phyloP scores from a whole-genome alignment of 495 filamentous ascomycete species.

The Patellaria atrata region DNA sequence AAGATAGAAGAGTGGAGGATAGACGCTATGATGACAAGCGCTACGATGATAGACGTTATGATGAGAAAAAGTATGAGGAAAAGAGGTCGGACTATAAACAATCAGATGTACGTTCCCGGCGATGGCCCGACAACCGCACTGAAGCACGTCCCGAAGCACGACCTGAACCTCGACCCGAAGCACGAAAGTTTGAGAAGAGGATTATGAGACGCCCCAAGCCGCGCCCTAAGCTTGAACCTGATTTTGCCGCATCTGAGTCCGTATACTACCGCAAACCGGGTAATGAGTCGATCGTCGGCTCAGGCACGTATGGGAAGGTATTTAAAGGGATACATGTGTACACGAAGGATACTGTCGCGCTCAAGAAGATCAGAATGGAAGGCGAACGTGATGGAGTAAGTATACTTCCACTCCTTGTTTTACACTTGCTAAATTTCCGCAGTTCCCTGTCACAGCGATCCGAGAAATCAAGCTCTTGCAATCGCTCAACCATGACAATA shows the following conservation, averaged over 20 bases:
- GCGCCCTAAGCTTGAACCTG: constrained; percentile 51
- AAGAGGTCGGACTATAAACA: constrained; percentile 3
- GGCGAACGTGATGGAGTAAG: constrained; percentile 77
- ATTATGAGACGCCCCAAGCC: constrained; percentile 47
- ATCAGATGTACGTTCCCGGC: constrained; percentile 8
- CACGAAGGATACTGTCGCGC: constrained; percentile 74
- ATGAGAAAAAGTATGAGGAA: constrained; percentile 9
- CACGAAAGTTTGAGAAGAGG: constrained; percentile 46
- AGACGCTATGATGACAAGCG: constrained; percentile 24
- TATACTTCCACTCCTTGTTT: not conserved
- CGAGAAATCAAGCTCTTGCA: constrained; percentile 94
- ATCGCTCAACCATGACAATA: constrained; percentile 78
- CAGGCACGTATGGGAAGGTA: constrained; percentile 91
- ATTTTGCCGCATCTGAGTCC: constrained; percentile 64
- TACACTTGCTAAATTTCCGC: constrained; percentile 14
- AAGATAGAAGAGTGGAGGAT: constrained; percentile 5
- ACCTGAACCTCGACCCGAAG: constrained; percentile 26
- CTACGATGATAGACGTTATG: constrained; percentile 12
- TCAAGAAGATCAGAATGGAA: constrained; percentile 93
- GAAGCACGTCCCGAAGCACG: constrained; percentile 29
- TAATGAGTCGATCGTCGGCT: constrained; percentile 87
- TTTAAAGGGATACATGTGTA: constrained; percentile 97
- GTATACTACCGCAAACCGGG: constrained; percentile 87
- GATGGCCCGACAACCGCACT: constrained; percentile 25
- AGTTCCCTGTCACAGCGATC: constrained; percentile 90